These are phyloP conservation scores for Penicillium thymicola DNA, from an alignment of 2,329 filamentous ascomycete genomes.

Conservation along the genomic window DNA sequence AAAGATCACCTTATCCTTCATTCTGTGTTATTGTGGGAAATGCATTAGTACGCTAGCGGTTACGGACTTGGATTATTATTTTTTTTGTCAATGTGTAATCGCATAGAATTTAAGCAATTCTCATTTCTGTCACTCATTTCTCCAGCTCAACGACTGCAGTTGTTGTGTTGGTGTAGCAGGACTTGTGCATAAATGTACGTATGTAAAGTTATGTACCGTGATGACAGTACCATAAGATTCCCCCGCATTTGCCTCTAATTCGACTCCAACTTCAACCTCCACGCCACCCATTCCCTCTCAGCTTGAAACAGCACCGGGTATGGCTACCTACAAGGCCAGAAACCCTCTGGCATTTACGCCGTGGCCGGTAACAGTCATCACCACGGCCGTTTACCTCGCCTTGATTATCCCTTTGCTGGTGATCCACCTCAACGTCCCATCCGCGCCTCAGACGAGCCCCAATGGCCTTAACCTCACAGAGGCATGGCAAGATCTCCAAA, in stretches of 20 bases:
- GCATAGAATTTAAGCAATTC: slow-evolving; percentile 14
- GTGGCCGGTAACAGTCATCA: slow-evolving; percentile 76
- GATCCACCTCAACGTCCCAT: slow-evolving; percentile 72
- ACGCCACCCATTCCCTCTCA: slow-evolving; percentile 5
- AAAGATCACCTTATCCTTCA: slow-evolving; percentile 19
- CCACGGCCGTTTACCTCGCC: slow-evolving; percentile 71
- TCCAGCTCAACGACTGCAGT: not conserved
- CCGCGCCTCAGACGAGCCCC: slow-evolving; percentile 56
- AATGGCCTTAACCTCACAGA: slow-evolving; percentile 74
- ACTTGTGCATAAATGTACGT: not conserved
- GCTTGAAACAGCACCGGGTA: slow-evolving; percentile 16
- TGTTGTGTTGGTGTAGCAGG: not conserved
- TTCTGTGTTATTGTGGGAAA: slow-evolving; percentile 24
- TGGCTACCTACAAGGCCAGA: slow-evolving; percentile 36
- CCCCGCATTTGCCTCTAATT: slow-evolving; percentile 19
- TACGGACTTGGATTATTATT: slow-evolving; percentile 6
- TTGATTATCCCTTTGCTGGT: slow-evolving; percentile 69
- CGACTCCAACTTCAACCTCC: slow-evolving; percentile 19
- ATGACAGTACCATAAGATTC: slow-evolving; percentile 14
- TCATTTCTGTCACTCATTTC: not conserved
- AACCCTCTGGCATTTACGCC: slow-evolving; percentile 70
- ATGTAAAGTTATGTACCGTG: slow-evolving; percentile 6
- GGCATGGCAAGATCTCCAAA: slow-evolving; percentile 80
- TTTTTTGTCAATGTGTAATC: slow-evolving; percentile 11
- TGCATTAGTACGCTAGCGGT: slow-evolving; percentile 30